Evolutionary conservation across 169 alveolate species (phyloP).

Genomic region (Blepharisma undulans): DNA sequence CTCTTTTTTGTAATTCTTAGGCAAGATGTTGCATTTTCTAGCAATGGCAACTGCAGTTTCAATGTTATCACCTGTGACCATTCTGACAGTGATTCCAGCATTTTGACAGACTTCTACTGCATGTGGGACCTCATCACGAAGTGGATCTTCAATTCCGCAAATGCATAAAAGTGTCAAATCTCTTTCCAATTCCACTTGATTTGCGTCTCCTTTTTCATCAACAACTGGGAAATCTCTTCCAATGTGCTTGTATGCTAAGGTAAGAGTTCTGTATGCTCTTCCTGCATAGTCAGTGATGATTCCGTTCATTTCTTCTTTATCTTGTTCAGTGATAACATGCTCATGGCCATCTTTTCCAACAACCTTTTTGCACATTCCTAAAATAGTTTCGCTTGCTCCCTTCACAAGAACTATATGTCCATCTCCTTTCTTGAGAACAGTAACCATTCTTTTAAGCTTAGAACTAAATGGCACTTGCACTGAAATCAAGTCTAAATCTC

Average conservation of each 20-base stretch:
- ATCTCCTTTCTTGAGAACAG: slow-evolving; percentile 56
- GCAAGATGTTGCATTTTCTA: slow-evolving; percentile 85
- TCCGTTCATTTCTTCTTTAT: slow-evolving; percentile 29
- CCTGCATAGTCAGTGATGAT: slow-evolving; percentile 58
- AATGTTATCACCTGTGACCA: slow-evolving; percentile 99
- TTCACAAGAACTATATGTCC: slow-evolving; percentile 64
- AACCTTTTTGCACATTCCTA: slow-evolving; percentile 61
- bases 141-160: slow-evolving; percentile 93
- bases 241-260: slow-evolving; percentile 59
- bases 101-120: slow-evolving; percentile 93
- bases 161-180: slow-evolving; percentile 69
- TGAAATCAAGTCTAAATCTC: slow-evolving; percentile 45
- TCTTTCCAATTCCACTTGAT: slow-evolving; percentile 39
- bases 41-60: slow-evolving; percentile 97
- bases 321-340: neutral
- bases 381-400: slow-evolving; percentile 82
- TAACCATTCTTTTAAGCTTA: slow-evolving; percentile 74
- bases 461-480: slow-evolving; percentile 63
- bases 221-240: slow-evolving; percentile 43
- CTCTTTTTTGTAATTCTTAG: slow-evolving; percentile 32
- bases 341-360: slow-evolving; percentile 52
- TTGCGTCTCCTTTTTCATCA: slow-evolving; percentile 6
- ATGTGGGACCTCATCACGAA: slow-evolving; percentile 96
- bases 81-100: slow-evolving; percentile 98
- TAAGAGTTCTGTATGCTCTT: slow-evolving; percentile 64